Evolutionary conservation across 176 grass and related monocot species (phyloP), one percentile per base, ranked within the genome.

Genomic region (Triticum dicoccoides): DNA sequence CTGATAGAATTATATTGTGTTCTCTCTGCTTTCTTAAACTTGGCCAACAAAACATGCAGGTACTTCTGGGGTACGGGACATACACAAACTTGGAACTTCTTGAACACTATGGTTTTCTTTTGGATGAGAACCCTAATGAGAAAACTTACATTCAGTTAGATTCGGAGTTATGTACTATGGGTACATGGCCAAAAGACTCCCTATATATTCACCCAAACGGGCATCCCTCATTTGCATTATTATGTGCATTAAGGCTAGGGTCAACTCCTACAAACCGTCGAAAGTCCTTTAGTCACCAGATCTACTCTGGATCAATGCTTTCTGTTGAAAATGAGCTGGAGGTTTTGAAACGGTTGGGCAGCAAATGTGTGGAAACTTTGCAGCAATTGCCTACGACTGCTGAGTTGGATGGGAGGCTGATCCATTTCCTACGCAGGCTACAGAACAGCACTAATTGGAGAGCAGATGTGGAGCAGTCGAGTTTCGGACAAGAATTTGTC

Each of bases 41-140:
- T n/a, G 35, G 20, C 73, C 59, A 63, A 54, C 51, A 54, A 54
- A 54, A 54, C 83, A 61, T 81, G 44, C 34, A 96, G 96, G 86
- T 98, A 67, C 93, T 98, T 87, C 87, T 98, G 30, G 78, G 90
- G 69, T 96, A 98, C 66, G 93, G 93, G 21, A 91, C 83, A 85
- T 98, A 94, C 77, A 88, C 93, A 82, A 94, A 96, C 32, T 61
- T 94, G 83, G 93, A 98, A 29, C 96, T 98, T 87, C 86, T 98
- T 80, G 87, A 98, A 73, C 92, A 98, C 69, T 98, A 98, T 85
- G 96, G 93, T 76, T 98, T 96, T 92, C 54, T 98, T 79, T 89
- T 96, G 81, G 34, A 37, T 5, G 70, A 94, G 37, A 98, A 98
- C 70, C 93, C 92, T 52, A 98, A 98, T 66, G 96, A 98, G 59